Conservation (phyloP, 2,329 filamentous ascomycete species). For the Colletotrichum chrysophilum region DNA sequence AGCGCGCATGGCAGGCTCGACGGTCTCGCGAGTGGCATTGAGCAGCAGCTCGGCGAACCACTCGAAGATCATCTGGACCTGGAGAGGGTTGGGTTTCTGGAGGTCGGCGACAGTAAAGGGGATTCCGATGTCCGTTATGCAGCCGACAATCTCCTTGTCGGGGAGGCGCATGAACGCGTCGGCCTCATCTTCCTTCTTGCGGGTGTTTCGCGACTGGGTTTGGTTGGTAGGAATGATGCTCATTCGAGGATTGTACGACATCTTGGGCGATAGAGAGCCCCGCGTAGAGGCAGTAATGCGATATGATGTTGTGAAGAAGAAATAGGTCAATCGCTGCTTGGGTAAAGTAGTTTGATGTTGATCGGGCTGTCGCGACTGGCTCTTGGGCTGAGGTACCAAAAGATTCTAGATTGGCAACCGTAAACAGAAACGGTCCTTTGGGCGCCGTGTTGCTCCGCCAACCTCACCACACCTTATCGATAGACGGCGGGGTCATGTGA, state of each 20-base stretch:
- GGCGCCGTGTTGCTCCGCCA: conserved; percentile 15
- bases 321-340: background rate
- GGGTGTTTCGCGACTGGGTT: conserved; percentile 50
- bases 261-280: conserved; percentile 32
- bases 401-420: background rate
- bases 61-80: conserved; percentile 97
- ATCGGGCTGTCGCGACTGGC: background rate
- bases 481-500: background rate
- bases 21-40: conserved; percentile 90
- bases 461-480: background rate
- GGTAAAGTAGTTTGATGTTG: background rate
- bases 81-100: conserved; percentile 90
- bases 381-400: background rate
- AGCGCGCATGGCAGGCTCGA: conserved; percentile 94
- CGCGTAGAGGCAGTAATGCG: background rate
- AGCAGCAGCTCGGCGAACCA: conserved; percentile 95
- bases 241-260: conserved; percentile 66
- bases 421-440: conserved; percentile 3
- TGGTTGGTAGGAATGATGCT: conserved; percentile 62
- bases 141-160: conserved; percentile 87
- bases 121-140: conserved; percentile 96
- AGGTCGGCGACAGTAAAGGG: conserved; percentile 86
- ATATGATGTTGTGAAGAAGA: background rate
- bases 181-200: conserved; percentile 65
- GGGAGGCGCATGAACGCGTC: conserved; percentile 66